These are phyloP conservation scores for Torrubiellomyces zombiae DNA, from an alignment of 2,329 filamentous ascomycete species.

Conservation along the genomic window DNA sequence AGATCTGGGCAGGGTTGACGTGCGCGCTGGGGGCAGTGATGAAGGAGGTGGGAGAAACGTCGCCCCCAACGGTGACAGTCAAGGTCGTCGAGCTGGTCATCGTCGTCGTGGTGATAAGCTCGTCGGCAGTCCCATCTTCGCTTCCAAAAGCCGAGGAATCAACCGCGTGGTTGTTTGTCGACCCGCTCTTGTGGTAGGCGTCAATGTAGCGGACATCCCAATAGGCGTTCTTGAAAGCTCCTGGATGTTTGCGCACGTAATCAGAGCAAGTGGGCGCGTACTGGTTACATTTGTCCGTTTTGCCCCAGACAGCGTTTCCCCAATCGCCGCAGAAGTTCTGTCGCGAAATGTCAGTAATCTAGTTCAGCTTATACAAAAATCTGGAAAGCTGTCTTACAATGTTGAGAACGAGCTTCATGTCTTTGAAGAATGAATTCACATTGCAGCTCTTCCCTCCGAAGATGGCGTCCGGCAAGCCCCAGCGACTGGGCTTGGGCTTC, in stretches of 20 bases:
- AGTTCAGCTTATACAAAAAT: too few relatives aligned
- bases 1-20: slow-evolving; percentile 16
- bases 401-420: slow-evolving; percentile 58
- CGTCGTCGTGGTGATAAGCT: background rate
- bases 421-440: slow-evolving; percentile 45
- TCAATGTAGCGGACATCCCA: slow-evolving; percentile 41
- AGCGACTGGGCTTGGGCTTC: slow-evolving; percentile 44
- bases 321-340: slow-evolving; percentile 66
- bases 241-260: slow-evolving; percentile 28
- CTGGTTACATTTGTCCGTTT: slow-evolving; percentile 18
- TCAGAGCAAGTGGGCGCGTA: slow-evolving; percentile 27
- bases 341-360: too few relatives aligned
- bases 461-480: slow-evolving; percentile 51
- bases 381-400: too few relatives aligned
- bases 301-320: slow-evolving; percentile 34
- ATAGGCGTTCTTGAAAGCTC: slow-evolving; percentile 23
- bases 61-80: slow-evolving; percentile 11
- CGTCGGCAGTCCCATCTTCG: background rate
- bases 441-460: slow-evolving; percentile 53
- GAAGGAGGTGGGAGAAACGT: slow-evolving; percentile 4
- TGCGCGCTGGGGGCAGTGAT: slow-evolving; percentile 4
- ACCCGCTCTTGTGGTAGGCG: slow-evolving; percentile 20
- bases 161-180: too few relatives aligned
- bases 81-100: slow-evolving; percentile 12
- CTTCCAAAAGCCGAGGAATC: background rate